Conservation (phyloP, 2,329 filamentous ascomycete genomes). For the Colletotrichum lini region DNA sequence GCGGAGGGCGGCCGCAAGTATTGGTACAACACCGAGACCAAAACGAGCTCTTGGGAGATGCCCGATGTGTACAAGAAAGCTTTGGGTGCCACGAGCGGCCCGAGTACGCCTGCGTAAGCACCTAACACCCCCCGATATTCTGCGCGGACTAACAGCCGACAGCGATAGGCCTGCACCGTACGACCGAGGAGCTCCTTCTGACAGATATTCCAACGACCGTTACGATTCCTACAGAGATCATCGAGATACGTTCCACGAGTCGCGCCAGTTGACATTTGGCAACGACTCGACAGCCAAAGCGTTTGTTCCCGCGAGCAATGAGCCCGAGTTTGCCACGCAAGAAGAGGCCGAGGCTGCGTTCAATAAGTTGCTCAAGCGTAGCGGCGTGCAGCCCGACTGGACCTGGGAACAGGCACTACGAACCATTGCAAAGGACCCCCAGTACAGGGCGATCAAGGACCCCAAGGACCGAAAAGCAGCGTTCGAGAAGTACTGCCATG, state of each 20-base stretch:
- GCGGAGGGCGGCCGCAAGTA: constrained; percentile 91
- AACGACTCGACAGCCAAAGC: constrained; percentile 70
- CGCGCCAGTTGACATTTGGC: constrained; percentile 71
- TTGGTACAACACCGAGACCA: constrained; percentile 94
- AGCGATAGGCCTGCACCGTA: constrained; percentile 57
- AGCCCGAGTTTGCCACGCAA: constrained; percentile 82
- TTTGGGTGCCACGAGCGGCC: constrained; percentile 70
- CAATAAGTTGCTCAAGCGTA: constrained; percentile 87
- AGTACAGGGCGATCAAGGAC: constrained; percentile 94
- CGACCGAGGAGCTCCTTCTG: constrained; percentile 51
- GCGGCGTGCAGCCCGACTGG: constrained; percentile 91
- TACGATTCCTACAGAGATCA: constrained; percentile 57
- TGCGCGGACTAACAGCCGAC: constrained; percentile 43
- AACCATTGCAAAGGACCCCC: constrained; percentile 87
- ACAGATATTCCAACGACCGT: constrained; percentile 54
- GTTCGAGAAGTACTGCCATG: constrained; percentile 95
- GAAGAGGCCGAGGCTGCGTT: constrained; percentile 96
- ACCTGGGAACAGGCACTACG: constrained; percentile 92
- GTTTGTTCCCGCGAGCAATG: constrained; percentile 75
- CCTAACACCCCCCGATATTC: neutral
- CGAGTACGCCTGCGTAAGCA: constrained; percentile 61
- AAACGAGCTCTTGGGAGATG: constrained; percentile 95
- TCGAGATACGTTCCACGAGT: constrained; percentile 63
- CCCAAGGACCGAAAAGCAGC: constrained; percentile 90
- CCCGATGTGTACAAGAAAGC: constrained; percentile 86